A percentile compares a stretch with the other conserved stretches of the same genome.
Evolutionary conservation across 805 yeast species (phyloP).

Genomic region (Cyberlindnera japonica): DNA sequence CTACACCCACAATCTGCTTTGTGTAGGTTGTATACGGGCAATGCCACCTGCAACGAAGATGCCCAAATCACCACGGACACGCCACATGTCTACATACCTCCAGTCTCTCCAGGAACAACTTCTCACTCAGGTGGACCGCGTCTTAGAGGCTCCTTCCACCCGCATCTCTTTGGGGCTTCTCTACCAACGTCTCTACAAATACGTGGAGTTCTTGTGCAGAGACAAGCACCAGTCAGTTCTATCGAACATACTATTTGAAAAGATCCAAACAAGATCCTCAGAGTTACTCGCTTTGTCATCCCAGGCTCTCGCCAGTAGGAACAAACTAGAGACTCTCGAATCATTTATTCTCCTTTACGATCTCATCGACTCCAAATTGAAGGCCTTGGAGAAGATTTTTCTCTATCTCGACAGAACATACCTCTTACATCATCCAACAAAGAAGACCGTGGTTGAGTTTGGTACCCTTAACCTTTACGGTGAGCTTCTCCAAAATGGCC

Average conservation of each 20-base stretch:
- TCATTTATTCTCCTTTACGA: constrained; percentile 11
- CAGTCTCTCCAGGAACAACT: constrained; percentile 3
- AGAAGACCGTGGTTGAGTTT: constrained; percentile 15
- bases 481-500: constrained; percentile 6
- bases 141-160: constrained; percentile 2
- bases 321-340: neutral
- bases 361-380: constrained; percentile 6
- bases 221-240: constrained; percentile 22
- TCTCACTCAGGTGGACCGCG: constrained; percentile 5
- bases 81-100: constrained; percentile 11
- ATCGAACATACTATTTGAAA: constrained; percentile 12
- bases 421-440: constrained; percentile 24
- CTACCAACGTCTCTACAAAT: constrained; percentile 21
- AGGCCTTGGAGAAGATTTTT: constrained; percentile 15
- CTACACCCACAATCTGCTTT: too few species aligned
- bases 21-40: too few species aligned
- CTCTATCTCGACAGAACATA: constrained; percentile 26
- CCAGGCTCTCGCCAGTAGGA: neutral
- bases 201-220: constrained; percentile 26
- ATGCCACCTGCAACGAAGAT: too few species aligned
- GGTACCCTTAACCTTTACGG: constrained; percentile 12
- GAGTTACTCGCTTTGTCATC: neutral
- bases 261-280: constrained; percentile 3
- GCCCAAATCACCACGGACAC: neutral
- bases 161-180: constrained; percentile 2